A percentile compares a stretch with the other conserved stretches of the same genome.
Conservation (phyloP, 208 protist species). For the Leptomonas seymouri region DNA sequence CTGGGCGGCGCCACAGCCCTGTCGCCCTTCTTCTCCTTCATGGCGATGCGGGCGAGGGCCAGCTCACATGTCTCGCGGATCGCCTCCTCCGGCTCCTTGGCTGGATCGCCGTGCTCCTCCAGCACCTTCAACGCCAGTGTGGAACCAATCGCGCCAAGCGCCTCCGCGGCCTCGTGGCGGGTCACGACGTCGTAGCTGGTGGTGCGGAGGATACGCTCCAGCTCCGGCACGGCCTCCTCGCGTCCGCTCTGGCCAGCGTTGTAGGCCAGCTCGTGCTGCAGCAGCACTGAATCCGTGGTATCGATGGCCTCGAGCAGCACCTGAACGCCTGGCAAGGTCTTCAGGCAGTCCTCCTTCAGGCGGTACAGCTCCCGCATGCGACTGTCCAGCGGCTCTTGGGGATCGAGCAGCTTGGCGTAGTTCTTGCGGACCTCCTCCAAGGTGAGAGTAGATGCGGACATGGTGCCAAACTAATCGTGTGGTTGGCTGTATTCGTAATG, state of each 20-base stretch:
- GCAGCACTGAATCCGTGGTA: constrained; percentile 92
- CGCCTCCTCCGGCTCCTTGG: constrained; percentile 55
- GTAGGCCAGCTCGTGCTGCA: constrained; percentile 98
- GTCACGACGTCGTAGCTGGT: constrained; percentile 94
- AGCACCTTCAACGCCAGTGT: constrained; percentile 47
- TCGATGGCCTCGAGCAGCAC: constrained; percentile 77
- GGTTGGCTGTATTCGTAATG: background rate
- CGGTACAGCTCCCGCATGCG: constrained; percentile 89
- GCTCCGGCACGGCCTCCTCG: constrained; percentile 65
- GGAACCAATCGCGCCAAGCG: constrained; percentile 89
- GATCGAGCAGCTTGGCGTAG: constrained; percentile 76
- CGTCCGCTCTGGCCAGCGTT: constrained; percentile 96
- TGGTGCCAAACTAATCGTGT: constrained; percentile 5
- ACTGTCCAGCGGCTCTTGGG: constrained; percentile 74
- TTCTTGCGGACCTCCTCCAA: constrained; percentile 55
- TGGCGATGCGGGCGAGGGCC: constrained; percentile 77
- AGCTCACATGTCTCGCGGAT: constrained; percentile 96
- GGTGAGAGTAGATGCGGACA: constrained; percentile 31
- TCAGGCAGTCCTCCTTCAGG: constrained; percentile 78
- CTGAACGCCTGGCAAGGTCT: constrained; percentile 52
- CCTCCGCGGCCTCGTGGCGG: constrained; percentile 96
- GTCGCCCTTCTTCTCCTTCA: constrained; percentile 60
- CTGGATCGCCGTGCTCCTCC: constrained; percentile 48
- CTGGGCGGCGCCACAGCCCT: constrained; percentile 48
- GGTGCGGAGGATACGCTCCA: constrained; percentile 77